Evolutionary conservation across 1,284 basidiomycete genomes (phyloP).

Genomic region (Austropuccinia psidii): DNA sequence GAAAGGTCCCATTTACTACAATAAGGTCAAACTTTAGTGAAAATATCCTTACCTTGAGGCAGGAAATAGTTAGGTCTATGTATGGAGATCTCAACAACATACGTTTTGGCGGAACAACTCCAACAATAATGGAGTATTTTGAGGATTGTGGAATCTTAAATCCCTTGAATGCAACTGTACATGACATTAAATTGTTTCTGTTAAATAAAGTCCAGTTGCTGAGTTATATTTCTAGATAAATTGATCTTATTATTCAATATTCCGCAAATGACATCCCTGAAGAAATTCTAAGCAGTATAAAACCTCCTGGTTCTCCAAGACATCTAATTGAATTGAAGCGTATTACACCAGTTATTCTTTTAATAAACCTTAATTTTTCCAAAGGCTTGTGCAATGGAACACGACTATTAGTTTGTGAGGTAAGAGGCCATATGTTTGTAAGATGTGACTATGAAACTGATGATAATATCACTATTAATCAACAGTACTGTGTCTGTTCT

Average conservation of each 20-base stretch:
- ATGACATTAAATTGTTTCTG: not conserved
- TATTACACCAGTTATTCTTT: constrained; percentile 48
- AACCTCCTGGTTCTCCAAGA: not conserved
- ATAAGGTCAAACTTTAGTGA: too few species aligned
- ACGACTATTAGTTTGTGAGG: constrained; percentile 41
- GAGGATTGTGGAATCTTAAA: not conserved
- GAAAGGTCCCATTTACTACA: too few species aligned
- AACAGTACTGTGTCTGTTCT: too few species aligned
- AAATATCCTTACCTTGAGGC: too few species aligned
- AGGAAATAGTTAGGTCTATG: too few species aligned
- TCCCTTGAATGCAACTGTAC: not conserved
- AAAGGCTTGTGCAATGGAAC: constrained; percentile 50
- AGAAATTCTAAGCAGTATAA: not conserved
- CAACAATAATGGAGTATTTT: not conserved
- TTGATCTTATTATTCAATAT: not conserved
- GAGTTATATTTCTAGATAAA: not conserved
- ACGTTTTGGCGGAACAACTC: too few species aligned
- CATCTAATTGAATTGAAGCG: not conserved
- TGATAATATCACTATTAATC: too few species aligned
- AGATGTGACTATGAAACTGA: too few species aligned
- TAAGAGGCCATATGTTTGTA: too few species aligned
- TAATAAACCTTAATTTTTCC: constrained; percentile 47
- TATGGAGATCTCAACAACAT: not conserved
- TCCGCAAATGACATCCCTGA: not conserved
- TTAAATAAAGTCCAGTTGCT: not conserved